A percentile compares a stretch with the other conserved stretches of the same genome.
Evolutionary conservation across 1,139 yeast genomes (phyloP).

Genomic region (Torulaspora globosa): DNA sequence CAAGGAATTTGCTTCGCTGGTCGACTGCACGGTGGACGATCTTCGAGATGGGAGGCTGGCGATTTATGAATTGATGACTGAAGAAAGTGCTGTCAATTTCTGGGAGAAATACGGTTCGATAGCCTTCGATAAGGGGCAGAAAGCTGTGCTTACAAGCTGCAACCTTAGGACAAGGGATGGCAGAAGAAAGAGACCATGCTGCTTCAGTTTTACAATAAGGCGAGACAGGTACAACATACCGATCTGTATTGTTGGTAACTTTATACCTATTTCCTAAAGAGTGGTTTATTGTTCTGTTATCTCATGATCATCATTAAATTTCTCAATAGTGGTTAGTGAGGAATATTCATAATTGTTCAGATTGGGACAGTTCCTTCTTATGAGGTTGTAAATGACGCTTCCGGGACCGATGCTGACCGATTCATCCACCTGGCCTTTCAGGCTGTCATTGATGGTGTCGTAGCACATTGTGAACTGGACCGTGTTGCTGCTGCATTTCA

Average conservation of each 20-base stretch:
- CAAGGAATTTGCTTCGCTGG: slow-evolving; percentile 92
- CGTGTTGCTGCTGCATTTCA: slow-evolving; percentile 33
- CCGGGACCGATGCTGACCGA: slow-evolving; percentile 36
- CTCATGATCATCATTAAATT: slow-evolving; percentile 17
- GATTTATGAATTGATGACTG: slow-evolving; percentile 91
- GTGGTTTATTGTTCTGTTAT: neutral
- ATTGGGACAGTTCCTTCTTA: slow-evolving; percentile 29
- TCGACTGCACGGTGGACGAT: slow-evolving; percentile 89
- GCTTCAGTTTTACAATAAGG: slow-evolving; percentile 90
- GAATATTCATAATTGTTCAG: slow-evolving; percentile 26
- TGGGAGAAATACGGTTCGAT: slow-evolving; percentile 98
- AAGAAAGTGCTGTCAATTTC: slow-evolving; percentile 94
- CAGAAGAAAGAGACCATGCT: slow-evolving; percentile 74
- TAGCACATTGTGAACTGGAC: slow-evolving; percentile 36
- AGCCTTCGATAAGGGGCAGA: slow-evolving; percentile 93
- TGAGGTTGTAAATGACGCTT: slow-evolving; percentile 28
- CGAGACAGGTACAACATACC: slow-evolving; percentile 94
- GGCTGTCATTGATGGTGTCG: slow-evolving; percentile 26
- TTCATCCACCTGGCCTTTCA: slow-evolving; percentile 15
- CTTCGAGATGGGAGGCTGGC: slow-evolving; percentile 89
- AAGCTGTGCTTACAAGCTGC: slow-evolving; percentile 91
- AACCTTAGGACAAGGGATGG: slow-evolving; percentile 83
- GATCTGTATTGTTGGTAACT: slow-evolving; percentile 93
- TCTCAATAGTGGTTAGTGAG: slow-evolving; percentile 27
- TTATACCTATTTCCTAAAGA: slow-evolving; percentile 60